Percentiles rank a stretch among this genome's conserved stretches.
Evolutionary conservation across 306 rosid species (phyloP).

Genomic region (Mucuna pruriens): DNA sequence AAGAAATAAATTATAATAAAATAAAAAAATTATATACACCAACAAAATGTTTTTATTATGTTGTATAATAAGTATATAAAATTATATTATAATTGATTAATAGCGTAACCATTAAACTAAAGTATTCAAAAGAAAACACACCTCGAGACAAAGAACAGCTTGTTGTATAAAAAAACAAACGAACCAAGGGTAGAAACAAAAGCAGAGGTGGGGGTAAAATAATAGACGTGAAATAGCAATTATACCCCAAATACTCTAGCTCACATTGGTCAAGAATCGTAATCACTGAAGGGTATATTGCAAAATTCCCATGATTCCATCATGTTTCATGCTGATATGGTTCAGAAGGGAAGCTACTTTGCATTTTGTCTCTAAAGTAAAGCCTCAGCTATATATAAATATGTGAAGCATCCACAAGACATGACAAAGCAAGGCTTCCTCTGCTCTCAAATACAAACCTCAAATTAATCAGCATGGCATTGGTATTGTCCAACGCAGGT

Average conservation of each 20-base stretch:
- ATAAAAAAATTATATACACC: too few relatives aligned
- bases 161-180: not conserved
- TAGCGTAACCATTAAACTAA: too few relatives aligned
- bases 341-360: slow-evolving; percentile 30
- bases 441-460: not conserved
- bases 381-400: slow-evolving; percentile 23
- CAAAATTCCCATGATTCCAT: not conserved
- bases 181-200: not conserved
- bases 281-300: slow-evolving; percentile 9
- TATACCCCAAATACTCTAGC: not conserved
- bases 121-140: slow-evolving; percentile 8
- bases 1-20: not conserved
- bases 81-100: too few relatives aligned
- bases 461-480: not conserved
- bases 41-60: too few relatives aligned
- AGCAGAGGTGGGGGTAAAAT: not conserved
- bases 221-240: not conserved
- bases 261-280: not conserved
- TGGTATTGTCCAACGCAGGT: not conserved
- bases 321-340: slow-evolving; percentile 30
- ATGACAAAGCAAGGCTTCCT: not conserved
- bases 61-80: too few relatives aligned
- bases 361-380: too few relatives aligned
- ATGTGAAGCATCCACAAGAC: not conserved
- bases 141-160: not conserved